Percentiles rank a stretch among this genome's conserved stretches.
Evolutionary conservation across 2,329 filamentous ascomycete species (phyloP).

Genomic region (Colletotrichum sp.): DNA sequence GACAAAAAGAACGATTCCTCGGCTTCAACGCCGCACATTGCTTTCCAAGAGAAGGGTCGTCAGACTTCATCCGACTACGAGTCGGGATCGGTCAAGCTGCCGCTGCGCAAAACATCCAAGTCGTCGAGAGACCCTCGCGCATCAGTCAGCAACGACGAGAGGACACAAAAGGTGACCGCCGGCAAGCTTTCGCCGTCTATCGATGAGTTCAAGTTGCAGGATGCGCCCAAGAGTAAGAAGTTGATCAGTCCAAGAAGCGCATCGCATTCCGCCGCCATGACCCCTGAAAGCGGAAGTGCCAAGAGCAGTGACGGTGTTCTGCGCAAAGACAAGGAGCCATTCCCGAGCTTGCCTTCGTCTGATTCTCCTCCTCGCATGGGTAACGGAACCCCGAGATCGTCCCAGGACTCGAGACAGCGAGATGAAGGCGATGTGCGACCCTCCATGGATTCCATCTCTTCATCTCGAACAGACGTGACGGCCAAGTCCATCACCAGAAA

Average conservation of each 20-base stretch:
- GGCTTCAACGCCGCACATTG: slow-evolving; percentile 81
- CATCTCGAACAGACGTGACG: slow-evolving; percentile 41
- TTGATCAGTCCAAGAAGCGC: slow-evolving; percentile 45
- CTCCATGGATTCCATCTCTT: slow-evolving; percentile 48
- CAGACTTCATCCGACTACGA: slow-evolving; percentile 66
- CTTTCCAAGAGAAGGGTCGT: slow-evolving; percentile 84
- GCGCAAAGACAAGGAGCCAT: slow-evolving; percentile 40
- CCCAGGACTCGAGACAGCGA: slow-evolving; percentile 62
- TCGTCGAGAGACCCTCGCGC: slow-evolving; percentile 32
- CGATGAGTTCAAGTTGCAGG: slow-evolving; percentile 80
- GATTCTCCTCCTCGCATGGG: slow-evolving; percentile 39
- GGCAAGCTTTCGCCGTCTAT: slow-evolving; percentile 43
- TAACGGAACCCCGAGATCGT: slow-evolving; percentile 53
- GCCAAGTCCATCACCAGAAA: slow-evolving; percentile 66
- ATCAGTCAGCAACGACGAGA: slow-evolving; percentile 35
- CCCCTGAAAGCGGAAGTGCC: slow-evolving; percentile 39
- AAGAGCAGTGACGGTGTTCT: slow-evolving; percentile 40
- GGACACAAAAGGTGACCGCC: slow-evolving; percentile 30
- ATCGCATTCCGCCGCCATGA: slow-evolving; percentile 45
- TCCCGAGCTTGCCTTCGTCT: slow-evolving; percentile 16
- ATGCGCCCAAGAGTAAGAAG: slow-evolving; percentile 73
- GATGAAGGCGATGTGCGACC: slow-evolving; percentile 57
- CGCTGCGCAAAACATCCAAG: slow-evolving; percentile 54
- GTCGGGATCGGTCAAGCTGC: slow-evolving; percentile 47
- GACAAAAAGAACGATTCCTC: slow-evolving; percentile 56